Base-by-base conservation (phyloP, 2,329 filamentous ascomycete species). In the Botrytis hyacinthi region DNA sequence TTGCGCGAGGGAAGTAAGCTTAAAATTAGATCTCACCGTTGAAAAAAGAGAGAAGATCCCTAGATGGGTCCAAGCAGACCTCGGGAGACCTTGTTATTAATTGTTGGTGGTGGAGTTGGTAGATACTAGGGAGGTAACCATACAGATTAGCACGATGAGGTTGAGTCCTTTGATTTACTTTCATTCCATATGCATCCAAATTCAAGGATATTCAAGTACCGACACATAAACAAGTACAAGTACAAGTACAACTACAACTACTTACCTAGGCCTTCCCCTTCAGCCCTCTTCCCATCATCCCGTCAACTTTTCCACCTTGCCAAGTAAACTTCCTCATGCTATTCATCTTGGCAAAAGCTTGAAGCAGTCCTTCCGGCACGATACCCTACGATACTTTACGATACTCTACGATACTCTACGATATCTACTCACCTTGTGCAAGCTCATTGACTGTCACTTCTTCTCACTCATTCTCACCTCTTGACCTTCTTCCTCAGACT, bases 321-420 rank as follows among this genome's bases (percentile, higher is more conserved):
- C 62, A 65, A 65, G 62, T 46, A 26, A 18, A 62, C 37, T 9
- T 61, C 18, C 59, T 61, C 59, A n/a, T 26, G 35, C 60, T 44
- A 62, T 29, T 29, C 40, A 46, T 32, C 61, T 63, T 63, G 61
- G 61, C 61, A 44, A 63, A 63, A 57, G 61, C 61, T 63, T 63
- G 61, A 63, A 54, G 29, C 51, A 54, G n/a, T 51, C 48, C 1
- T 14, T 51, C 26, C 48, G 48, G 48, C 26, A 51, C 48, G 48
- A 51, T 14, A 51, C 22, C 46, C 22, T 26, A 44, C 42, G 16
- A 44, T 5, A 44, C 42, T 14, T 6, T n/a, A n/a, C n/a, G n/a
- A n/a, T n/a, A n/a, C n/a, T n/a, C n/a, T n/a, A n/a, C n/a, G n/a
- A n/a, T n/a, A n/a, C n/a, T n/a, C n/a, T 44, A 26, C 46, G 46